Base-by-base conservation (phyloP, 306 rosid genomes). In the Glycine tomentella region DNA sequence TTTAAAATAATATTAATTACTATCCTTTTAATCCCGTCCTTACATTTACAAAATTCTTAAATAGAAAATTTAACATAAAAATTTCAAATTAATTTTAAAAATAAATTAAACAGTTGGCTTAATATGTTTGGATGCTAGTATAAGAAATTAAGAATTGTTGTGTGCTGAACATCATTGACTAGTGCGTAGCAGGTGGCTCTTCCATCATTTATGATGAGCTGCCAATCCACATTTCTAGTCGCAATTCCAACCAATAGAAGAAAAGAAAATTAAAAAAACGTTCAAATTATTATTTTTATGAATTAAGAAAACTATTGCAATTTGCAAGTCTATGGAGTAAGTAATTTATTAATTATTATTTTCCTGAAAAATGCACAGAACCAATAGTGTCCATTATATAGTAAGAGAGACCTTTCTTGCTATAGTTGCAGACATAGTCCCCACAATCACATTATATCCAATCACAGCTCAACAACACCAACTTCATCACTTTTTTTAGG, bases 401-500 rank as follows among this genome's bases (percentile, higher is more conserved):
- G 81, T 83, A 81, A 74, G 82, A 80, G 83, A 81, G 81, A 83
- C 49, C 88, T 84, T 85, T 83, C 69, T 74, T 73, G 73, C n/a
- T 25, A 17, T 83, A 82, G 84, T 79, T 82, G 87, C 85, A 87
- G 79, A 33, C 46, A 36, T 4, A 68, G 84, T 69, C 80, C 90
- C 88, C 87, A 88, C 86, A 86, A 49, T 63, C 83, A 69, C 89
- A 84, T 81, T 70, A 46, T 72, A 77, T 66, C 93, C 94, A 89
- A 92, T 92, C 94, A 91, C 78, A 80, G 72, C 80, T 68, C 87
- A 81, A 83, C 93, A 92, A 58, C 90, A 81, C 84, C 93, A 90
- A 66, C 89, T 83, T 78, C 86, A 75, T 75, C 16, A 48, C 79
- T 76, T 45, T 61, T 72, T 85, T 72, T n/a, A 46, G 46, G 46